phyloP scores from a whole-genome alignment of 768 basidiomycete genomes.

The Dendrothele bispora region DNA sequence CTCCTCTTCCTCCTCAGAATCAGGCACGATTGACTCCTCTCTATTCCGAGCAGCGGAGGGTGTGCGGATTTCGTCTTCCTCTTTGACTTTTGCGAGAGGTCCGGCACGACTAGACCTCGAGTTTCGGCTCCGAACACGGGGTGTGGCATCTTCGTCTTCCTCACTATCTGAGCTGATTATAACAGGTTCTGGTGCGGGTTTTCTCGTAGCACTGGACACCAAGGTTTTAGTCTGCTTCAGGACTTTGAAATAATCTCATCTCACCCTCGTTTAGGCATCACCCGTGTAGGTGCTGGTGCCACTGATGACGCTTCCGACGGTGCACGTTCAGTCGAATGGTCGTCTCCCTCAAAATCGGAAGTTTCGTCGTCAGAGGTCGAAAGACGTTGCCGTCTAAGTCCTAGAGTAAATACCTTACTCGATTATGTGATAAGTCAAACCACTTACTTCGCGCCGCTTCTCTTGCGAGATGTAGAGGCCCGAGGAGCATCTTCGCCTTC shows the following conservation, averaged over 20 bases:
- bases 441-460: slow-evolving; percentile 41
- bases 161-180: slow-evolving; percentile 40
- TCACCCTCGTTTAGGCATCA: slow-evolving; percentile 62
- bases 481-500: slow-evolving; percentile 40
- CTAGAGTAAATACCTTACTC: neutral
- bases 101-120: slow-evolving; percentile 11
- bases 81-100: slow-evolving; percentile 16
- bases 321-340: slow-evolving; percentile 27
- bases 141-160: slow-evolving; percentile 23
- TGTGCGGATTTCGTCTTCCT: slow-evolving; percentile 24
- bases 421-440: neutral
- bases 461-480: slow-evolving; percentile 29
- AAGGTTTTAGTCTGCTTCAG: neutral
- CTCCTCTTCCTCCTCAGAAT: slow-evolving; percentile 48
- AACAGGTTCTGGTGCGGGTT: slow-evolving; percentile 28
- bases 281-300: slow-evolving; percentile 42
- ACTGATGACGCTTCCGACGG: slow-evolving; percentile 26
- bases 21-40: slow-evolving; percentile 55
- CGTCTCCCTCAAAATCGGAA: slow-evolving; percentile 36
- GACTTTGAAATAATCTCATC: slow-evolving; percentile 22
- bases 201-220: slow-evolving; percentile 38
- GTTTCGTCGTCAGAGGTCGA: slow-evolving; percentile 52
- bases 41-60: slow-evolving; percentile 18
- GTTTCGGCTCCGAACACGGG: slow-evolving; percentile 16
- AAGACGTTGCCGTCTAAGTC: slow-evolving; percentile 50